Base-by-base conservation (phyloP, 495 filamentous ascomycete species). In the Daldinia loculata region DNA sequence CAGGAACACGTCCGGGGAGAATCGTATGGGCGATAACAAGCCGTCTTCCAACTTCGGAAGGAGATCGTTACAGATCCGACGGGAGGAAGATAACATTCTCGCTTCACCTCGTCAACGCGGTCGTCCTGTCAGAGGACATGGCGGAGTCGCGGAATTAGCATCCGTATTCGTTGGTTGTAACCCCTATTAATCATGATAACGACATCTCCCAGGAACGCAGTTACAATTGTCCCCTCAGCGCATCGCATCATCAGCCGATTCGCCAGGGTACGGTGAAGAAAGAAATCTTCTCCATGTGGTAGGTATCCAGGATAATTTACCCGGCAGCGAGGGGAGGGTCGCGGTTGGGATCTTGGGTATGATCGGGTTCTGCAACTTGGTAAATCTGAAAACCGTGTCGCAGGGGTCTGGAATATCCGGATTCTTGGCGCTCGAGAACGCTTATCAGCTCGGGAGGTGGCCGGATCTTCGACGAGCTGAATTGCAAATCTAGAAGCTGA, bases 31-130 rank as follows among this genome's bases (percentile, higher is more conserved):
- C 48, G 65, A 72, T 69, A 72, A 52, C 70, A 65, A 57, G 48
- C 56, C 60, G 55, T 65, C 59, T 65, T 29, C 70, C 65, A 65
- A 41, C 60, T 72, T 66, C 59, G 70, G 70, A 72, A 72, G 60
- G 70, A 72, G 70, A 61, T 24, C 61, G 15, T 29, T 26, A 57
- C 22, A 27, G 32, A 3, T 56, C 48, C 53, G 60, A 59, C 7
- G 60, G 56, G 60, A 65, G 24, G 17, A 45, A 53, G 56, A 72
- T 72, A 57, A 43, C 67, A 51, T 38, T 48, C 6, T 53, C 45
- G 24, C 38, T 38, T 63, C 22, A 15, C 62, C 39, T 66, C 34
- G n/a, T 56, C 24, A 34, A 51, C 45, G 41, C 22, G 5, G 24
- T 30, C 15, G 5, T 61, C 61, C 61, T 45, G 39, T 62, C 51